Base-by-base conservation (phyloP, 2,329 filamentous ascomycete genomes). In the Ustulina deusta region DNA sequence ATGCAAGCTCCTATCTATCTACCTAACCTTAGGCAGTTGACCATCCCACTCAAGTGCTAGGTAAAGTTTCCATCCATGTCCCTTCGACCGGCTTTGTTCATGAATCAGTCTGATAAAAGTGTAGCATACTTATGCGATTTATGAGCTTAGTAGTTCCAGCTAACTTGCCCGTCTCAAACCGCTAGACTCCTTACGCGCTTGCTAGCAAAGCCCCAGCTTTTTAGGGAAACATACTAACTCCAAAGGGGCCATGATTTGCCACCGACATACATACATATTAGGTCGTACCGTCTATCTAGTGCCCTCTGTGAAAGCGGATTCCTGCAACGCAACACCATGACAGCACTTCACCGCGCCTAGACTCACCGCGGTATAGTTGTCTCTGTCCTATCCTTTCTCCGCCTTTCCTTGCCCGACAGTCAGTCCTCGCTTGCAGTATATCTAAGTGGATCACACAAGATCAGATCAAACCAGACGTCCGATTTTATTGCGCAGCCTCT, bases 381-480 rank as follows among this genome's bases (percentile, higher is more conserved):
- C 4, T 32, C 3, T 32, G 7, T 4, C 7, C 42, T 11, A 44
- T 22, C 11, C 29, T 6, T 36, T 58, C 25, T 46, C 17, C 25
- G 6, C 34, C 25, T 32, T 22, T 58, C 42, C 40, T 42, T 46
- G 10, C 36, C 55, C 55, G 22, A 55, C 46, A 15, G 29, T 32
- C 40, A 27, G 48, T 55, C 46, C 32, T n/a, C 54, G 29, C 38
- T 22, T 4, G 25, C 7, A 25, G 20, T 25, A 25, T 9, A 22
- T 20, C 40, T 6, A n/a, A 22, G 36, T 60, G 40, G 48, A 48
- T 60, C 38, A 9, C 48, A 55, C 46, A 42, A 63, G 29, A 17
- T 32, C 29, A 52, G 52, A 57, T 49, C 52, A 57, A 57, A 63
- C 49, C 29, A 57, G 22, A 46, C n/a, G 48, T 48, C 15, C 20